Evolutionary conservation across 2,329 filamentous ascomycete species (phyloP), one percentile per base, ranked within the genome.

Genomic region (Clonostachys sp.): DNA sequence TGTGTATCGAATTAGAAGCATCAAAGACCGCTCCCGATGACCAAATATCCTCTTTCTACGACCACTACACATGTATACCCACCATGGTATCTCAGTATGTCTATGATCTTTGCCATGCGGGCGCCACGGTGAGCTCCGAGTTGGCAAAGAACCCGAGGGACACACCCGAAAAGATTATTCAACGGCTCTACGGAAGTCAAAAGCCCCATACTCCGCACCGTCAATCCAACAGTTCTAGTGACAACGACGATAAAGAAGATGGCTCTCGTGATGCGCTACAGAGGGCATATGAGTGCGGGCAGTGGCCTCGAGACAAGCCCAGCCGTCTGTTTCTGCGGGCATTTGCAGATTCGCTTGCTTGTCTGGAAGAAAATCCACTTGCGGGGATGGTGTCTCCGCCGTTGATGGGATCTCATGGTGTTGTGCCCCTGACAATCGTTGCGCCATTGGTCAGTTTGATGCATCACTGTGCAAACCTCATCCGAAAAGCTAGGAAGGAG

Each of bases 381-480:
- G 65, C 67, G 1, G 80, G 74, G 5, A 71, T 80, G 53, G 73
- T 77, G 6, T 78, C 74, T 45, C 76, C 75, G 1, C 70, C 73
- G 3, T 56, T 79, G 2, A 71, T 80, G 65, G 76, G 75, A 1
- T 75, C 68, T 24, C 64, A 71, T 50, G 88, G 87, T 5, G 78
- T 79, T 0, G 66, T 86, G 9, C 87, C 86, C 0, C 62, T 91
- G 52, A 86, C 84, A 0, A 77, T 90, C 39, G 81, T 91, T 33
- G 60, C 63, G 8, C 63, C 63, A 0, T 43, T 66, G 35, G 54
- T 84, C 1, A 87, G 91, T 59, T 80, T 91, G 30, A 81, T 80
- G 50, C 75, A 86, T 2, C 87, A 91, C 61, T 86, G 89, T 67
- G 81, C 86, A 2, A 91, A 91, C 54, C 70, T 89, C 17, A 91